Evolutionary conservation across 2,329 filamentous ascomycete genomes (phyloP), one percentile per base, ranked within the genome.

Genomic region (Phialophora chinensis): DNA sequence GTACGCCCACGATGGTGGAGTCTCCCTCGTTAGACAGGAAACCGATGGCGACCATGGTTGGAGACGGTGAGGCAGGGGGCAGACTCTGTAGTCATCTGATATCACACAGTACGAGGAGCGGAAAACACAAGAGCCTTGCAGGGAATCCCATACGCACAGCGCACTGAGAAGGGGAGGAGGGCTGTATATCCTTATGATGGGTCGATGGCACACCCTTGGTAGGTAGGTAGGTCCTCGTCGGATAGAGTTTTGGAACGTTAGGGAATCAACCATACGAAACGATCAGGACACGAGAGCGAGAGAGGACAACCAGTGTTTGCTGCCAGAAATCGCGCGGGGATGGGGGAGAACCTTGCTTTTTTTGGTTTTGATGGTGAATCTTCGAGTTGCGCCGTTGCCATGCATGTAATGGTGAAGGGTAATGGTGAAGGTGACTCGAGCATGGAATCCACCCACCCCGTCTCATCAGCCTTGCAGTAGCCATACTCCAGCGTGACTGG

Each of bases 381-480:
- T n/a, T 44, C 38, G 20, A 23, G 23, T 29, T 52, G 49, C 49
- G 49, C 49, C 49, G 49, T 27, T 52, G 49, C 49, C 49, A 11
- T 52, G 49, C 49, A 14, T 27, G 23, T 12, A 52, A n/a, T 2
- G 5, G 38, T 44, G 17, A 44, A 44, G 38, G 20, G 44, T n/a
- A 49, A 12, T 35, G 10, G 14, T 42, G 35, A 42, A 42, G 35
- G 20, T 31, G 47, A 50, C 17, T 20, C 47, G 11, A 52, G 49
- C 23, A 52, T 52, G 23, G 10, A 12, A 11, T 35, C 33, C 10
- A 44, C 23, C n/a, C 27, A 27, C 3, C 49, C 49, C 20, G 25
- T 14, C 49, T 52, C 49, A 52, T 52, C 49, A 52, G 53, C 53
- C 53, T 35, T 12, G 23, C 53, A 35, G 38, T 44, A 20, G 17